phyloP scores from a whole-genome alignment of 2,329 filamentous ascomycete genomes.

The Aplosporella prunicola region DNA sequence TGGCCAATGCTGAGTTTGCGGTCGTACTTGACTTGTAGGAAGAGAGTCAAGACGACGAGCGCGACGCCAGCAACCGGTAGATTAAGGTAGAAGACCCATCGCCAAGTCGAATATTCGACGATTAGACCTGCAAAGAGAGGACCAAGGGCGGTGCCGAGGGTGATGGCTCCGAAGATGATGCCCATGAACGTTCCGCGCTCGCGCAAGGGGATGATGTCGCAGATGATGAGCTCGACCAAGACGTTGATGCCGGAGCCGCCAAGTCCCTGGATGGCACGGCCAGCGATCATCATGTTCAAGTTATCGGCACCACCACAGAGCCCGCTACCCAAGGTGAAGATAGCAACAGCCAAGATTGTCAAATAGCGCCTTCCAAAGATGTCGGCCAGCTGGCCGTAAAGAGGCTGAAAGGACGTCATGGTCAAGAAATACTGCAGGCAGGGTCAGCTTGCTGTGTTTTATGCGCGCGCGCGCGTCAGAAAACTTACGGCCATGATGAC shows the following conservation, averaged over 20 bases:
- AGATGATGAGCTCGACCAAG: constrained; percentile 41
- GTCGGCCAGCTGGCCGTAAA: constrained; percentile 43
- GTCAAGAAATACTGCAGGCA: too few species aligned
- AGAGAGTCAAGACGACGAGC: constrained; percentile 20
- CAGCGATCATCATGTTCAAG: constrained; percentile 42
- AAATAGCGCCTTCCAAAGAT: constrained; percentile 42
- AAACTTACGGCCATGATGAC: constrained; percentile 25
- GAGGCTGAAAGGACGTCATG: constrained; percentile 38
- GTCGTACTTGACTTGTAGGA: constrained; percentile 32
- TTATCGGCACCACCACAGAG: constrained; percentile 41
- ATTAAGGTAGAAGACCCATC: constrained; percentile 39
- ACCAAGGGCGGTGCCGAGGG: constrained; percentile 20
- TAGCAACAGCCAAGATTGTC: constrained; percentile 28
- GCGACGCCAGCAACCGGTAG: constrained; percentile 23
- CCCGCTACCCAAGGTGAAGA: constrained; percentile 46
- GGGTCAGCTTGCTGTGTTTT: background rate
- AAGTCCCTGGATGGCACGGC: constrained; percentile 47
- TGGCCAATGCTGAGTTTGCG: constrained; percentile 13
- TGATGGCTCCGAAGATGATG: constrained; percentile 20
- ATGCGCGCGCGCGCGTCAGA: constrained; percentile 14
- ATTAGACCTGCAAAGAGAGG: constrained; percentile 24
- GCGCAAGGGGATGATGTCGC: constrained; percentile 40
- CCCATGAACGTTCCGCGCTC: constrained; percentile 34
- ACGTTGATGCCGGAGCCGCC: constrained; percentile 39
- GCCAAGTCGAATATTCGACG: constrained; percentile 29